phyloP scores from a whole-genome alignment of 2,329 filamentous ascomycete species.

The Sporothrix mexicana region DNA sequence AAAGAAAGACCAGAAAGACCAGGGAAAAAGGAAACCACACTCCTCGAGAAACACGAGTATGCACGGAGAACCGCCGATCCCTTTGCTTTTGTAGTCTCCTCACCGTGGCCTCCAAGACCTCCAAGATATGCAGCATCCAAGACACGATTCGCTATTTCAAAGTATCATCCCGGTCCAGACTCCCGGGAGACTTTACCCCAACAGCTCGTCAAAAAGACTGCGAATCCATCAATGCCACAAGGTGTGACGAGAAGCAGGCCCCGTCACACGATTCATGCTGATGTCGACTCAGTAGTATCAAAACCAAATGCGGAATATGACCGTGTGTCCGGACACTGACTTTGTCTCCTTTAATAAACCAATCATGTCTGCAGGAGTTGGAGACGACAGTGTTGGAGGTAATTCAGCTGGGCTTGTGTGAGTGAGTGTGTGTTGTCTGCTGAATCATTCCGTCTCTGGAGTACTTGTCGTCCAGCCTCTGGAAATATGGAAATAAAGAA shows the following conservation, averaged over 20 bases:
- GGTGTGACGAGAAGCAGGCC: neutral
- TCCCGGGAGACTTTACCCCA: constrained; percentile 13
- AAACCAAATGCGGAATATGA: neutral
- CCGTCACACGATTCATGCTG: neutral
- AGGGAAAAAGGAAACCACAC: neutral
- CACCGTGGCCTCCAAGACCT: neutral
- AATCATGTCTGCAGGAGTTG: neutral
- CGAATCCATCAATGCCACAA: neutral
- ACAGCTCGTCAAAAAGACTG: neutral
- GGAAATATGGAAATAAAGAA: neutral
- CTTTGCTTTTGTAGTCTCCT: constrained; percentile 19
- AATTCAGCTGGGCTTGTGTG: neutral
- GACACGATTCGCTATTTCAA: neutral
- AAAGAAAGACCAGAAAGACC: neutral
- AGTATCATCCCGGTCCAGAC: neutral
- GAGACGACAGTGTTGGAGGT: neutral
- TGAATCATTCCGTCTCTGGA: neutral
- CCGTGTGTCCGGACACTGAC: neutral
- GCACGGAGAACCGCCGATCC: neutral
- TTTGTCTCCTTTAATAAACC: neutral
- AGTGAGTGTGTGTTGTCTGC: too few species aligned
- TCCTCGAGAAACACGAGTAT: neutral
- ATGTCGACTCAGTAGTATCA: too few species aligned
- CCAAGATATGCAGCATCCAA: neutral
- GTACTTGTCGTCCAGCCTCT: neutral